Evolutionary conservation across 306 rosid species (phyloP).

Genomic region (Glycine latifolia): DNA sequence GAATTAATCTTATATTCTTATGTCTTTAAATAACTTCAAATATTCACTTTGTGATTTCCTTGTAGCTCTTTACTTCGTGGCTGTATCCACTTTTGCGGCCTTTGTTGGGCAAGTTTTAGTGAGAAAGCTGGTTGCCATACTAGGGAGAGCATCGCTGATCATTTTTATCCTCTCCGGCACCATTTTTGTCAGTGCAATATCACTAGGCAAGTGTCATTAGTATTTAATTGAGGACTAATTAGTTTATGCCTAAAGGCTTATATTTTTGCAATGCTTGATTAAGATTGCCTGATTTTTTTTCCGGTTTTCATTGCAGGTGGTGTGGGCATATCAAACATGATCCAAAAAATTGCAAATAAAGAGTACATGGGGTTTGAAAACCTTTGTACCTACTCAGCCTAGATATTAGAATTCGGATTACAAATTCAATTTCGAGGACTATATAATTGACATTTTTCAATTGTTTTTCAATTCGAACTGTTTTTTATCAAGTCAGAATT

Average conservation of each 20-base stretch:
- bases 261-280: neutral
- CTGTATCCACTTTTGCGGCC: slow-evolving; percentile 65
- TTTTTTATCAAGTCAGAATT: neutral
- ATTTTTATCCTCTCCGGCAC: slow-evolving; percentile 69
- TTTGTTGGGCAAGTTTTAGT: slow-evolving; percentile 67
- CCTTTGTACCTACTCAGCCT: slow-evolving; percentile 47
- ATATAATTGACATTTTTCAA: neutral
- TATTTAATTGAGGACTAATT: neutral
- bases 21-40: neutral
- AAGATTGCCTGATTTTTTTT: neutral
- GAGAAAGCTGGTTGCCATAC: slow-evolving; percentile 52
- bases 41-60: slow-evolving; percentile 11
- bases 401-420: neutral
- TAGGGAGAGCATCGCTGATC: slow-evolving; percentile 71
- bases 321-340: slow-evolving; percentile 68
- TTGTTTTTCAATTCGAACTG: slow-evolving; percentile 11
- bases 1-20: neutral
- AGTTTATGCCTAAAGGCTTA: neutral
- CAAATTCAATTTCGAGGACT: neutral
- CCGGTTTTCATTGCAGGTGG: slow-evolving; percentile 51
- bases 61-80: slow-evolving; percentile 66
- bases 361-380: slow-evolving; percentile 78
- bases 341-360: slow-evolving; percentile 53
- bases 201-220: slow-evolving; percentile 42
- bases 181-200: slow-evolving; percentile 65